Base-by-base conservation (phyloP, 2,329 filamentous ascomycete species). In the Fusarium guadeloupense region DNA sequence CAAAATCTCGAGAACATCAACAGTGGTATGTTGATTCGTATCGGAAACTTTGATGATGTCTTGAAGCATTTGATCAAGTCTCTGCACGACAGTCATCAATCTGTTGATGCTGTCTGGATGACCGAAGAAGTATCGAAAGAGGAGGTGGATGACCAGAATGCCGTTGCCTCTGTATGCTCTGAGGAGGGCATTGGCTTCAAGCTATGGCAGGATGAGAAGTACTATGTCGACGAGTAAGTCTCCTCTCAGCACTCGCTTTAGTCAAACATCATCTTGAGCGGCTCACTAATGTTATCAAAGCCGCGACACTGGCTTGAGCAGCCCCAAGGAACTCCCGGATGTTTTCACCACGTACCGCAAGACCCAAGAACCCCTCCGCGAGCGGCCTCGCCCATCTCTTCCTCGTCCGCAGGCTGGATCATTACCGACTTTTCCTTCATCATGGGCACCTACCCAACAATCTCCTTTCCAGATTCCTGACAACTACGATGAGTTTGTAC, bases 261-360 rank as follows among this genome's bases (percentile, higher is more conserved):
- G 9, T 4, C 13, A 3, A 3, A 3, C 2, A 10, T 17, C 39
- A 7, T 13, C 14, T 10, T 31, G n/a, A 25, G 47, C 7, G 28
- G 20, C 14, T 30, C 6, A 44, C 67, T 71, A 54, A 73, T 48
- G 4, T 10, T 26, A 21, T 2, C 4, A 6, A 39, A 93, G 90
- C 65, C 86, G 86, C 19, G 90, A 94, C 68, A 72, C 90, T 0
- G 83, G 85, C 0, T 80, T 90, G 40, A 70, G 81, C 4, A 75
- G 80, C 5, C 79, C 86, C 1, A 70, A 80, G 26, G 83, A 91
- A 3, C 79, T 93, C 2, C 89, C 89, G 3, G 89, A 93, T 67
- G 81, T 93, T 3, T 94, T 92, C 71, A 93, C 91, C 0, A 83
- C 83, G 0, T 94, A 89, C 66, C 84, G 89, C 8, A 93, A 92